Evolutionary conservation across 2,329 filamentous ascomycete genomes (phyloP).

Genomic region (Apiospora phragmitis): DNA sequence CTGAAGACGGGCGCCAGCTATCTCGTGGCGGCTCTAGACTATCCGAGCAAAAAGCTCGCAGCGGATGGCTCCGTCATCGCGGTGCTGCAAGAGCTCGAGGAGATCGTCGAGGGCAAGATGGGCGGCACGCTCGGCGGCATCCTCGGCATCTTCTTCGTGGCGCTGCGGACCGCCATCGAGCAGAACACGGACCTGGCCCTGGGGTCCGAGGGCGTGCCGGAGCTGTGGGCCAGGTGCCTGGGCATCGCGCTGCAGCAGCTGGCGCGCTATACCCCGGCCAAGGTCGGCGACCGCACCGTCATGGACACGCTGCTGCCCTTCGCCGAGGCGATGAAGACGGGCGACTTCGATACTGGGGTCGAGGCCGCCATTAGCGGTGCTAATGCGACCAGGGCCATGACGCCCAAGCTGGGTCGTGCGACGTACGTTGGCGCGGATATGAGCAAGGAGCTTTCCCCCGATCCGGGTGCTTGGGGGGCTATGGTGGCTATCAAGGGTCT

Average conservation of each 20-base stretch:
- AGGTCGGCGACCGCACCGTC: constrained; percentile 56
- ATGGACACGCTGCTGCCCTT: constrained; percentile 60
- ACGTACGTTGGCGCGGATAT: constrained; percentile 64
- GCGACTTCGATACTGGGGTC: constrained; percentile 56
- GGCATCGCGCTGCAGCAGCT: constrained; percentile 46
- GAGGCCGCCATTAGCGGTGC: constrained; percentile 60
- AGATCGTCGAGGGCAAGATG: constrained; percentile 58
- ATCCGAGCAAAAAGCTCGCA: constrained; percentile 29
- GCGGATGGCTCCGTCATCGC: constrained; percentile 46
- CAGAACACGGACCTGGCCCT: constrained; percentile 32
- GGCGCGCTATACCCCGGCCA: constrained; percentile 54
- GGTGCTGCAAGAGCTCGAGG: constrained; percentile 50
- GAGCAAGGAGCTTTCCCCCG: constrained; percentile 57
- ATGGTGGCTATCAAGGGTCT: constrained; percentile 49
- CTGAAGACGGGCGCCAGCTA: constrained; percentile 53
- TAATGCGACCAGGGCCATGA: constrained; percentile 64
- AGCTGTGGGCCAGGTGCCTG: constrained; percentile 46
- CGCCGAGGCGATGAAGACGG: constrained; percentile 45
- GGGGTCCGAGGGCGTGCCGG: constrained; percentile 31
- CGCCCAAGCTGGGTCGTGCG: constrained; percentile 64
- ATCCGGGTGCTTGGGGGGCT: constrained; percentile 71
- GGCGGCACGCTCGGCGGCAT: constrained; percentile 39
- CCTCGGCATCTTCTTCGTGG: constrained; percentile 47
- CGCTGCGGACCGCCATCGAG: constrained; percentile 37
- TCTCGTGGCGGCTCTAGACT: constrained; percentile 48